These are phyloP conservation scores for Eucalyptus cloeziana DNA, from an alignment of 345 rosid species.

Conservation along the genomic window DNA sequence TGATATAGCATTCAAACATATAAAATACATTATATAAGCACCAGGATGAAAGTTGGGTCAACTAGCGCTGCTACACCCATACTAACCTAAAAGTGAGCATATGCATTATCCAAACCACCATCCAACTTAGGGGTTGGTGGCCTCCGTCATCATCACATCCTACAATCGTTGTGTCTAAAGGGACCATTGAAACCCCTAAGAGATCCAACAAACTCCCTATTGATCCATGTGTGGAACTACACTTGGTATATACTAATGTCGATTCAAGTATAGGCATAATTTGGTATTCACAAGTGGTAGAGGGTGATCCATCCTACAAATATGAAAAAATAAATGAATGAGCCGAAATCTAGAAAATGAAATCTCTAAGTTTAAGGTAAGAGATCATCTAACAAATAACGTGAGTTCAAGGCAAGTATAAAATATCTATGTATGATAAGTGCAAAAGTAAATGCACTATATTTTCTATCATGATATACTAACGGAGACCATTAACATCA, in stretches of 20 bases:
- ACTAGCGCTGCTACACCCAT: not conserved
- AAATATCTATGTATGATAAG: not conserved
- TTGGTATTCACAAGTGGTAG: not conserved
- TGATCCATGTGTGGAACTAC: not conserved
- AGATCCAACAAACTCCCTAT: not conserved
- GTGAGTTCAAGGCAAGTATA: not conserved
- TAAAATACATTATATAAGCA: not conserved
- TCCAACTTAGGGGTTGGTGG: not conserved
- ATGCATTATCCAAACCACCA: not conserved
- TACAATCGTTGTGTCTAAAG: not conserved
- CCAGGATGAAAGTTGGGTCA: not conserved
- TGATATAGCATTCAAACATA: not conserved
- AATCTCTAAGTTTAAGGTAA: not conserved
- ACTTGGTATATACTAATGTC: not conserved
- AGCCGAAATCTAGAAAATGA: too few species aligned
- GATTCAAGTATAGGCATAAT: not conserved
- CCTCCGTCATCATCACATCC: not conserved
- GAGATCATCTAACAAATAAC: not conserved
- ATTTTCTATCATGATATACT: not conserved
- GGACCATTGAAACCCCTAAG: not conserved
- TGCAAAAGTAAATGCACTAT: not conserved
- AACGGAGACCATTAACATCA: not conserved
- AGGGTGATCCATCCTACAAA: not conserved
- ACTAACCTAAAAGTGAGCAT: not conserved
- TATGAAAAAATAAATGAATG: not conserved